Percentiles rank a stretch among this genome's conserved stretches.
Evolutionary conservation across 495 filamentous ascomycete species (phyloP).

Genomic region (Clohesyomyces aquaticus): DNA sequence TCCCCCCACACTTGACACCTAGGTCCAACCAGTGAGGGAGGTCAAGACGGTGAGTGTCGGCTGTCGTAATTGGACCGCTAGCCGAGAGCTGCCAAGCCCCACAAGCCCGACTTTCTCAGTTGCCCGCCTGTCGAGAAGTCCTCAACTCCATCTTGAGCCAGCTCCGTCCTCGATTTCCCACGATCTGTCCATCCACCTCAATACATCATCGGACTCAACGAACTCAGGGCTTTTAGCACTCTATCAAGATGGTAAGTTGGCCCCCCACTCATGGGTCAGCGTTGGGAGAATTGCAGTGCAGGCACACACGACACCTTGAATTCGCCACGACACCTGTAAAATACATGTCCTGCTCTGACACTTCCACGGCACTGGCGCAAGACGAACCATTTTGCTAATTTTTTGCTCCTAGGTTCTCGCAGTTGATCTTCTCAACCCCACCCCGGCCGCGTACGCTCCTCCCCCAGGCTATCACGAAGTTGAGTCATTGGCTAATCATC

Average conservation of each 20-base stretch:
- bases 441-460: conserved; percentile 67
- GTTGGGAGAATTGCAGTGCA: neutral
- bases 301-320: conserved; percentile 26
- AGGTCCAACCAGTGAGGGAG: neutral
- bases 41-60: too few relatives aligned
- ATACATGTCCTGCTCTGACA: neutral
- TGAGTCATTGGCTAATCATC: conserved; percentile 4
- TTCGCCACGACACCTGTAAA: conserved; percentile 23
- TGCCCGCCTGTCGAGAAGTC: neutral
- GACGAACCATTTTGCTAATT: conserved; percentile 4
- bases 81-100: neutral
- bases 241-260: conserved; percentile 36
- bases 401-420: conserved; percentile 80
- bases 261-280: too few relatives aligned
- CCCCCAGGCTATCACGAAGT: neutral
- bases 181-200: conserved; percentile 29
- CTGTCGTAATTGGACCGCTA: neutral
- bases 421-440: conserved; percentile 99
- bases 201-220: conserved; percentile 9
- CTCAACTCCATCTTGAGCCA: conserved; percentile 8
- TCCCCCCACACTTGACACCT: too few relatives aligned
- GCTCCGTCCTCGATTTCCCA: conserved; percentile 15
- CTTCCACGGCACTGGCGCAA: too few relatives aligned
- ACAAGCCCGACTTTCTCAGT: neutral
- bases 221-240: conserved; percentile 16